phyloP scores from a whole-genome alignment of 1,139 yeast genomes.

The Saccharomyces hybrid region DNA sequence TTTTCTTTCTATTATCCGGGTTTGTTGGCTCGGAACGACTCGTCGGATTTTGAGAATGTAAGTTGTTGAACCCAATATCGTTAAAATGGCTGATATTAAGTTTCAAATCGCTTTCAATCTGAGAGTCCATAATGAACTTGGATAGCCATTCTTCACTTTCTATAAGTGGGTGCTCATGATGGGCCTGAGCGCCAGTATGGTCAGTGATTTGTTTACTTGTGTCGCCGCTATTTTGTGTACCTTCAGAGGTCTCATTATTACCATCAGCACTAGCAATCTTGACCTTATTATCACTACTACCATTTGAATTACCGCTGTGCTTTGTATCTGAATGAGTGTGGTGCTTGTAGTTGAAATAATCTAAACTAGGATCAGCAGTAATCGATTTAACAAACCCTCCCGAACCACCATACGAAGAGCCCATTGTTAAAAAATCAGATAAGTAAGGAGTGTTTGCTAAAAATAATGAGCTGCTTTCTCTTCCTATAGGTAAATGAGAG shows the following conservation, averaged over 20 bases:
- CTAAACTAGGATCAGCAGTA: constrained; percentile 17
- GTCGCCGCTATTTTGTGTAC: neutral
- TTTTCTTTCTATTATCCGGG: constrained; percentile 5
- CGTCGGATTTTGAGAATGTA: constrained; percentile 8
- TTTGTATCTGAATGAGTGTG: neutral
- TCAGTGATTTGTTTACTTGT: neutral
- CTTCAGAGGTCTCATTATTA: neutral
- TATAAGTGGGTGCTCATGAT: neutral
- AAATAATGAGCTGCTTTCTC: neutral
- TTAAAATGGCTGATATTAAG: constrained; percentile 37
- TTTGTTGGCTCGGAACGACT: constrained; percentile 1
- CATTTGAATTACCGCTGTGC: neutral
- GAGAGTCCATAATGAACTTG: constrained; percentile 51
- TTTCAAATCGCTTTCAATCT: constrained; percentile 45
- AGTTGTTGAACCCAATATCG: constrained; percentile 43
- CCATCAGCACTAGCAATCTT: neutral
- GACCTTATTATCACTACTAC: neutral
- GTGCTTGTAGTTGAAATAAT: constrained; percentile 18
- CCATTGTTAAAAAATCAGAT: constrained; percentile 29
- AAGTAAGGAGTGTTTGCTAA: constrained; percentile 4
- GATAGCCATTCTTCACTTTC: constrained; percentile 54
- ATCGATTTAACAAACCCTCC: constrained; percentile 22
- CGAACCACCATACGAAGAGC: constrained; percentile 27
- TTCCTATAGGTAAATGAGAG: constrained; percentile 8
- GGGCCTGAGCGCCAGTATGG: neutral